phyloP scores from a whole-genome alignment of 2,329 filamentous ascomycete genomes.

The Cladophialophora bantiana region DNA sequence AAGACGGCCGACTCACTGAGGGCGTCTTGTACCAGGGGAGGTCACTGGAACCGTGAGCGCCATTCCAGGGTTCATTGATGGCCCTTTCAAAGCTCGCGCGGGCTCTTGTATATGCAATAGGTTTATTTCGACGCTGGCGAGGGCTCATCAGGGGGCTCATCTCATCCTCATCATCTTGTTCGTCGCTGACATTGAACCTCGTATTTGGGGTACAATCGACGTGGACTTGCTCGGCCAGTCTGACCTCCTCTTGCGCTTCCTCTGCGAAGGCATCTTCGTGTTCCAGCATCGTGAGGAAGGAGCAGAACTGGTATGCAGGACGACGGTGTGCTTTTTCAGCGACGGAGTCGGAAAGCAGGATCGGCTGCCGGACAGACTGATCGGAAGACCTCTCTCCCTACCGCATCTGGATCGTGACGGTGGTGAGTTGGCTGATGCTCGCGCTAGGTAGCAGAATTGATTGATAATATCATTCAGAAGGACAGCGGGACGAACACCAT shows the following conservation, averaged over 20 bases:
- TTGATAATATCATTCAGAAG: slow-evolving; percentile 23
- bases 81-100: slow-evolving; percentile 36
- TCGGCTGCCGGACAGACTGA: not conserved
- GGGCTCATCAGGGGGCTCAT: slow-evolving; percentile 42
- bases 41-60: slow-evolving; percentile 45
- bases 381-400: slow-evolving; percentile 2
- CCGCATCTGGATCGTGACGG: slow-evolving; percentile 15
- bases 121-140: slow-evolving; percentile 24
- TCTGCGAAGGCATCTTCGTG: slow-evolving; percentile 46
- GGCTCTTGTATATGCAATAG: slow-evolving; percentile 26
- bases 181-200: slow-evolving; percentile 29
- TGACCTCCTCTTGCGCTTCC: slow-evolving; percentile 45
- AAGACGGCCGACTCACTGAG: slow-evolving; percentile 50
- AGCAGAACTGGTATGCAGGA: not conserved
- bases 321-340: not conserved
- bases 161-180: slow-evolving; percentile 41
- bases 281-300: slow-evolving; percentile 41
- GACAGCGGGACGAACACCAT: slow-evolving; percentile 6
- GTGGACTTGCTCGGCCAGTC: slow-evolving; percentile 26
- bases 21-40: slow-evolving; percentile 59
- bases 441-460: slow-evolving; percentile 5
- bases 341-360: not conserved
- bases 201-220: slow-evolving; percentile 14
- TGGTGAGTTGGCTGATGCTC: not conserved
- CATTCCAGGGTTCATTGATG: slow-evolving; percentile 42